Conservation (phyloP, 495 filamentous ascomycete genomes). For the Aspergillus egyptiacus region DNA sequence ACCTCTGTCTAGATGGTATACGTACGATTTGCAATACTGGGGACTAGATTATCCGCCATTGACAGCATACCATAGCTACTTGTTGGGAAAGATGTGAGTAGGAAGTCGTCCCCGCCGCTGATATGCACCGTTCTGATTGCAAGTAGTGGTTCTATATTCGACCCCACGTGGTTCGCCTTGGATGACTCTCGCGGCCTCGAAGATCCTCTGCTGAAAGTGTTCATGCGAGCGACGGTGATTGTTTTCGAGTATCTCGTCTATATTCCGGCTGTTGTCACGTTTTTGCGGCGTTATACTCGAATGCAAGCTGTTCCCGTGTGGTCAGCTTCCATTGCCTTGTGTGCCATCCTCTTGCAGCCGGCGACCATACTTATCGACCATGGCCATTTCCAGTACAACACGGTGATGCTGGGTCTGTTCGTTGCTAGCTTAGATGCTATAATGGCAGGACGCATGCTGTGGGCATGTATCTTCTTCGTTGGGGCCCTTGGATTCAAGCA, state of each 20-base stretch:
- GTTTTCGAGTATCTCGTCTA: constrained; percentile 86
- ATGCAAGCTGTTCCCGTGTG: constrained; percentile 65
- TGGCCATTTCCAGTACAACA: constrained; percentile 99
- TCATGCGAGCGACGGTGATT: constrained; percentile 87
- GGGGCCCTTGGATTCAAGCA: constrained; percentile 91
- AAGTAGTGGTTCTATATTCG: constrained; percentile 60
- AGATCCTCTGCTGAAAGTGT: constrained; percentile 75
- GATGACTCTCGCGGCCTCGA: constrained; percentile 76
- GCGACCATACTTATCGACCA: constrained; percentile 90
- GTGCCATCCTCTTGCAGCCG: constrained; percentile 88
- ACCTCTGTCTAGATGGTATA: constrained; percentile 93
- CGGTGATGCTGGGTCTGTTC: constrained; percentile 90
- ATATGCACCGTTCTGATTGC: constrained; percentile 13
- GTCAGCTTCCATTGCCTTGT: constrained; percentile 77
- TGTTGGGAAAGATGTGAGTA: constrained; percentile 75
- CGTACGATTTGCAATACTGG: constrained; percentile 95
- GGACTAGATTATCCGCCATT: constrained; percentile 95
- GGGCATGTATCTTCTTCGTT: constrained; percentile 93
- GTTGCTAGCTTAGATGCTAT: constrained; percentile 83
- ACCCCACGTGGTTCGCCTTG: constrained; percentile 86
- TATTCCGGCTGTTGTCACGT: constrained; percentile 76
- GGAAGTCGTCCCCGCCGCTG: neutral
- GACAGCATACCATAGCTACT: constrained; percentile 96
- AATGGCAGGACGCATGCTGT: constrained; percentile 74
- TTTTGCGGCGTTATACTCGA: constrained; percentile 70